Evolutionary conservation across 2,329 filamentous ascomycete genomes (phyloP).

Genomic region (Fusarium concolor): DNA sequence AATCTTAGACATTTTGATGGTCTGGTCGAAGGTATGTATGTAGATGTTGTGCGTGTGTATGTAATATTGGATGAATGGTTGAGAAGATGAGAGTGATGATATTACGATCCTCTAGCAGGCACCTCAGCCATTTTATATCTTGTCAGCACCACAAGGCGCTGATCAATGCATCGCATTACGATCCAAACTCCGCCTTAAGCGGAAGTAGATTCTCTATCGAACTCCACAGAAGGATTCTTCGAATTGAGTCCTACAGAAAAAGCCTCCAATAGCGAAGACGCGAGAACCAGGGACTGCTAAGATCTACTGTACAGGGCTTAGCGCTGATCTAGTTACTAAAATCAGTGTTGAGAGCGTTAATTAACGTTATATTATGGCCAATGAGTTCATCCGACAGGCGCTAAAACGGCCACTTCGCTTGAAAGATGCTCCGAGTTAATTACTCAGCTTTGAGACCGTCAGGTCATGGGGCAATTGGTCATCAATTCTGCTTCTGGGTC

Average conservation of each 20-base stretch:
- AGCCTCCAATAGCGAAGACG: not conserved
- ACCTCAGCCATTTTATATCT: constrained; percentile 2
- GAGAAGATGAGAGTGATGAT: not conserved
- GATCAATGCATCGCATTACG: not conserved
- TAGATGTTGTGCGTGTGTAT: not conserved
- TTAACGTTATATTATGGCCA: constrained; percentile 9
- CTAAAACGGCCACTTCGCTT: not conserved
- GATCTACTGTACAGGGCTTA: constrained; percentile 10
- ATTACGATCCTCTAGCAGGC: not conserved
- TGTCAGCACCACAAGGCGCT: not conserved
- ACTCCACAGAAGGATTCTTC: not conserved
- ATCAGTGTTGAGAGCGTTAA: constrained; percentile 9
- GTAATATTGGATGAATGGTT: not conserved
- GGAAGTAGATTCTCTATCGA: not conserved
- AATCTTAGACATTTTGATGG: constrained; percentile 47
- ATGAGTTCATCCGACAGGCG: not conserved
- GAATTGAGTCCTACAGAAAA: not conserved
- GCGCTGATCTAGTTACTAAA: constrained; percentile 7
- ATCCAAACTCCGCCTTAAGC: not conserved
- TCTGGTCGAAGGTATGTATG: too few relatives aligned
- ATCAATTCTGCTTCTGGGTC: not conserved
- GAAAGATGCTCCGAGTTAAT: constrained; percentile 21
- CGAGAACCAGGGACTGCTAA: not conserved
- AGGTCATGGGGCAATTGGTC: not conserved
- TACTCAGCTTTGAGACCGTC: not conserved